phyloP scores from a whole-genome alignment of 352 stramenopile genomes.

The Globisporangium spiculum region DNA sequence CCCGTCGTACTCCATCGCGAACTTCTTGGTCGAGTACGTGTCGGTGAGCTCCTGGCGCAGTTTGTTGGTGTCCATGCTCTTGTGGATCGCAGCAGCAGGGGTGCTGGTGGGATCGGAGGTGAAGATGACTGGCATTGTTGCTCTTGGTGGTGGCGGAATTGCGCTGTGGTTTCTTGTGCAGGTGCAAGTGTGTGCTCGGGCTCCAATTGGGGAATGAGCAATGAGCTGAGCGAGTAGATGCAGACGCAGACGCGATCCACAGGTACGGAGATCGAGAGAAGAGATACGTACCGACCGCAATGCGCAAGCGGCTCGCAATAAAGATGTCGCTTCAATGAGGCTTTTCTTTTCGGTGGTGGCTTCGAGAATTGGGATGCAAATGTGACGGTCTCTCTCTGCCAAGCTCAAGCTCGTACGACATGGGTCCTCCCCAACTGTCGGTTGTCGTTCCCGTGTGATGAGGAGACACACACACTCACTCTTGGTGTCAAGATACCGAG shows the following conservation, averaged over 20 bases:
- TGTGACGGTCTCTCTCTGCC: not conserved
- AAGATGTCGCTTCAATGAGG: not conserved
- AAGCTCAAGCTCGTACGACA: not conserved
- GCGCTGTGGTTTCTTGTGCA: no score
- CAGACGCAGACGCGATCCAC: not conserved
- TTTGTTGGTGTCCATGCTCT: not conserved
- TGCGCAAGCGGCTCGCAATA: not conserved
- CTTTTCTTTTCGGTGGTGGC: not conserved
- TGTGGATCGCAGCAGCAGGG: not conserved
- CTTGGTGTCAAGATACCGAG: not conserved
- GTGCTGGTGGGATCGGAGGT: not conserved
- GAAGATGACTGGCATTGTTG: not conserved
- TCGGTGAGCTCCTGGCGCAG: conserved; percentile 26
- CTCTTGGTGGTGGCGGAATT: not conserved
- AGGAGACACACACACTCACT: not conserved
- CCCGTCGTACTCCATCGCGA: conserved; percentile 34
- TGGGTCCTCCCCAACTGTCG: not conserved
- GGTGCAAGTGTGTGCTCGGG: not conserved
- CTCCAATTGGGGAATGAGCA: conserved; percentile 11
- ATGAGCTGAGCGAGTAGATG: not conserved
- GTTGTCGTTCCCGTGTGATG: no score
- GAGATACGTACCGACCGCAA: not conserved
- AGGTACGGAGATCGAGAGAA: not conserved
- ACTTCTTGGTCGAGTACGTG: conserved; percentile 32
- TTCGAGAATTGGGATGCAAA: not conserved